Percentiles rank a stretch among this genome's conserved stretches.
Evolutionary conservation across 192 early-diverging fungal genomes (phyloP).

Genomic region (Coemansia nantahalensis): DNA sequence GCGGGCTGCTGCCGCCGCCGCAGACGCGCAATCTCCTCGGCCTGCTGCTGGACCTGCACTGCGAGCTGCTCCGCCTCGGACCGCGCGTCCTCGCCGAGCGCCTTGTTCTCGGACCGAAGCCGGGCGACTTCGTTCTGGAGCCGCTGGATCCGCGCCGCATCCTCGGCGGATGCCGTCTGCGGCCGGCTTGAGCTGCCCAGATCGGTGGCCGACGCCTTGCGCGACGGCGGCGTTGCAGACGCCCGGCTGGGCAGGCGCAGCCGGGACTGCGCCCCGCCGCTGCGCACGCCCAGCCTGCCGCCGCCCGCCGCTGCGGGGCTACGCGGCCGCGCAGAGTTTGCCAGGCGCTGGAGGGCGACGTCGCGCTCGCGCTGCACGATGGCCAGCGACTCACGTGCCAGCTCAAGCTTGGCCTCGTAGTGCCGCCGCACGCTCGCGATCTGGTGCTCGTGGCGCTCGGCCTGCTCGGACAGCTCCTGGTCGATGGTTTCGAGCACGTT

Average conservation of each 20-base stretch:
- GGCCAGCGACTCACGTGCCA: conserved; percentile 35
- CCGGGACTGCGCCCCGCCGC: conserved; percentile 2
- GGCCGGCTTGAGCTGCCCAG: not conserved
- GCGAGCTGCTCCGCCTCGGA: conserved; percentile 31
- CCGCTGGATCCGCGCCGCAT: not conserved
- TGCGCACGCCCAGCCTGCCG: not conserved
- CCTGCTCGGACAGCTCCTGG: conserved; percentile 47
- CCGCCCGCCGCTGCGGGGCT: too few species aligned
- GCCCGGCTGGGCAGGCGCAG: conserved; percentile 39
- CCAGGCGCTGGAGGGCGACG: conserved; percentile 38
- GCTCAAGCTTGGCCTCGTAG: conserved; percentile 46
- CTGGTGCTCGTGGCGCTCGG: conserved; percentile 49
- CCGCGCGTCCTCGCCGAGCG: conserved; percentile 6
- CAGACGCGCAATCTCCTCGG: conserved; percentile 37
- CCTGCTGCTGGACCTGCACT: conserved; percentile 45
- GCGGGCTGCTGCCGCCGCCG: conserved; percentile 36
- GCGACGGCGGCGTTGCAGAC: conserved; percentile 7
- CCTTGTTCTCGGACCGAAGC: conserved; percentile 19
- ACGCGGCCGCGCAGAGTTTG: conserved; percentile 11
- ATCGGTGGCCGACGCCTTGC: conserved; percentile 6
- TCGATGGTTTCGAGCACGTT: conserved; percentile 45
- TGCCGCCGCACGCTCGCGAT: conserved; percentile 47
- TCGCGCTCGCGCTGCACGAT: conserved; percentile 50
- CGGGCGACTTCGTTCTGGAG: conserved; percentile 30
- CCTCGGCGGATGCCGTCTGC: not conserved